Conservation (phyloP, 495 filamentous ascomycete species). For the Acidiella bohemica region DNA sequence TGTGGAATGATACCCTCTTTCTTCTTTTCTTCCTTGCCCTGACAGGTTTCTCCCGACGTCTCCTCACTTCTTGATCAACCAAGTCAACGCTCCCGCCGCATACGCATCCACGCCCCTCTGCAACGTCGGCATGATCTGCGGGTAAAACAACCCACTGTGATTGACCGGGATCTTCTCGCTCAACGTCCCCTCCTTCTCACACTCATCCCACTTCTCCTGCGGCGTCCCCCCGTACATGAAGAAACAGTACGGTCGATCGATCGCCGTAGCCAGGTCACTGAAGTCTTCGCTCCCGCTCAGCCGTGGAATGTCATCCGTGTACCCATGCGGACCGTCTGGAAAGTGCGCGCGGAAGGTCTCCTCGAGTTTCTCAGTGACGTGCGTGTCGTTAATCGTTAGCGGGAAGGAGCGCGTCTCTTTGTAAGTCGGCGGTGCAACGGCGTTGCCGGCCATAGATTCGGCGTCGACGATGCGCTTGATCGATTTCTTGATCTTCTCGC, state of each 20-base stretch:
- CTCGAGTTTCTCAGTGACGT: slow-evolving; percentile 30
- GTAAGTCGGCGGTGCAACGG: slow-evolving; percentile 31
- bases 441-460: slow-evolving; percentile 37
- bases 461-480: slow-evolving; percentile 42
- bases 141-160: slow-evolving; percentile 48
- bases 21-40: background rate
- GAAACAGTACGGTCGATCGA: slow-evolving; percentile 39
- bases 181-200: slow-evolving; percentile 32
- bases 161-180: slow-evolving; percentile 34
- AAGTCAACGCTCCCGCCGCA: slow-evolving; percentile 40
- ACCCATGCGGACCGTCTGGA: slow-evolving; percentile 16
- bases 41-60: background rate
- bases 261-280: slow-evolving; percentile 38
- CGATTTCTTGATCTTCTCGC: slow-evolving; percentile 32
- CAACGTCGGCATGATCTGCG: slow-evolving; percentile 48
- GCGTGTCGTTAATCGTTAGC: slow-evolving; percentile 39
- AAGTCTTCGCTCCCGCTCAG: slow-evolving; percentile 43
- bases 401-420: slow-evolving; percentile 32
- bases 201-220: slow-evolving; percentile 34
- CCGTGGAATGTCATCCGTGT: slow-evolving; percentile 19
- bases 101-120: slow-evolving; percentile 41
- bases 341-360: slow-evolving; percentile 36
- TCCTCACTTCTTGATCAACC: slow-evolving; percentile 22
- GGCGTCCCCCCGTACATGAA: slow-evolving; percentile 45
- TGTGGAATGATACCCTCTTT: slow-evolving; percentile 5